Conservation (phyloP, 2,329 filamentous ascomycete species). For the Venturia carpophila region DNA sequence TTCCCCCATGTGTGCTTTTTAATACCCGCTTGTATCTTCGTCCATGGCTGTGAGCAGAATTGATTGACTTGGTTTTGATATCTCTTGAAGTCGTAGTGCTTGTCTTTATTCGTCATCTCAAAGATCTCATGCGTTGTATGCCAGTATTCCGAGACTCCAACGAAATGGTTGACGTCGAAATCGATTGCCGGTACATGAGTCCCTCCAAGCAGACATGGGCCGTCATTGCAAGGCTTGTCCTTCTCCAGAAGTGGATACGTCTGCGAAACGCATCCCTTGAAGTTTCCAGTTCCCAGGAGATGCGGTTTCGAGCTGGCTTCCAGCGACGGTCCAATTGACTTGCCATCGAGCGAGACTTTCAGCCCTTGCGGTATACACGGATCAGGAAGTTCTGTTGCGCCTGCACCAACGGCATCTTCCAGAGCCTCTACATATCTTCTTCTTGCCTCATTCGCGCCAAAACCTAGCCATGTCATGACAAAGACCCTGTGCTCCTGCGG, state of each 20-base stretch:
- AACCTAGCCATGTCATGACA: conserved; percentile 92
- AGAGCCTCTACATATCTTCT: conserved; percentile 73
- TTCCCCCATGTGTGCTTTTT: conserved; percentile 61
- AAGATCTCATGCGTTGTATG: conserved; percentile 97
- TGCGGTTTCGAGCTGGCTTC: conserved; percentile 38
- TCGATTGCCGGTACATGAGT: conserved; percentile 92
- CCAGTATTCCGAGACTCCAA: conserved; percentile 98
- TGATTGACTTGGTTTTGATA: conserved; percentile 79
- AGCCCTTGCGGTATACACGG: conserved; percentile 81
- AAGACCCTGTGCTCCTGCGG: conserved; percentile 81
- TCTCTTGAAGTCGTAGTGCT: conserved; percentile 80
- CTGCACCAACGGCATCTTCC: conserved; percentile 55
- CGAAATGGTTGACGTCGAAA: conserved; percentile 94
- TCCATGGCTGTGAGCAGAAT: conserved; percentile 82
- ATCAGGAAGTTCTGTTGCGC: conserved; percentile 67
- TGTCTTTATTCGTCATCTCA: conserved; percentile 62
- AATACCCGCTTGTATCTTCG: conserved; percentile 60
- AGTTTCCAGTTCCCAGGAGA: conserved; percentile 76
- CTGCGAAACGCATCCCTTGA: conserved; percentile 71
- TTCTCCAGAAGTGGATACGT: conserved; percentile 86
- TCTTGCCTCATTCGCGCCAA: conserved; percentile 91
- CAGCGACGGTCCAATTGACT: conserved; percentile 42
- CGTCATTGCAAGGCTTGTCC: conserved; percentile 71
- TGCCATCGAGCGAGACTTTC: conserved; percentile 64
- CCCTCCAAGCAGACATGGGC: conserved; percentile 83